Evolutionary conservation across 345 rosid species (phyloP).

Genomic region (Leavenworthia alabamica): DNA sequence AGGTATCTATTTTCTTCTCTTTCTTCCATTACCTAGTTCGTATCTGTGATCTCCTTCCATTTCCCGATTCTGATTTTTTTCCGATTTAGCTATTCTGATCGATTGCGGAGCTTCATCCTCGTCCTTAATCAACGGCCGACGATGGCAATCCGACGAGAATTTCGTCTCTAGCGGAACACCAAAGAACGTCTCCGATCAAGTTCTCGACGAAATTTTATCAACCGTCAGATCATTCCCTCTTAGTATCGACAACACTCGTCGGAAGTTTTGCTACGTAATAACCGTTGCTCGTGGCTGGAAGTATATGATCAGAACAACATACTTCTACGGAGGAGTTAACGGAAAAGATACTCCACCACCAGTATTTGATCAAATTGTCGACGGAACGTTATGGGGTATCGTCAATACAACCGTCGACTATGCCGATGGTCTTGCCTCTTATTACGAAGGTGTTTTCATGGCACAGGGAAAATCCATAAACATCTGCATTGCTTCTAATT

Average conservation of each 20-base stretch:
- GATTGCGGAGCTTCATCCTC: constrained; percentile 59
- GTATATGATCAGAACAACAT: constrained; percentile 66
- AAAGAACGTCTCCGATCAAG: constrained; percentile 35
- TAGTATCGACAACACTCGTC: constrained; percentile 22
- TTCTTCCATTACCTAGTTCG: not conserved
- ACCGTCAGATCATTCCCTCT: constrained; percentile 82
- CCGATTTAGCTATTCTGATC: constrained; percentile 43
- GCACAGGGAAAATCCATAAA: constrained; percentile 72
- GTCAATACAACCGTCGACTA: constrained; percentile 76
- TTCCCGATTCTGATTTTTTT: not conserved
- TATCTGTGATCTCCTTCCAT: not conserved
- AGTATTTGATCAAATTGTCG: constrained; percentile 86
- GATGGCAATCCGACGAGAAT: constrained; percentile 55
- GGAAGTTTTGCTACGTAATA: constrained; percentile 63
- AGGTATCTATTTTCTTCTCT: constrained; percentile 27
- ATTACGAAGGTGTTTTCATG: constrained; percentile 72
- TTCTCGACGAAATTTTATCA: constrained; percentile 33
- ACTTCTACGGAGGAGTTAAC: constrained; percentile 80
- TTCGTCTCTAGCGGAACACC: constrained; percentile 45
- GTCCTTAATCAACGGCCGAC: constrained; percentile 36
- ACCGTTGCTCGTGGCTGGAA: constrained; percentile 48
- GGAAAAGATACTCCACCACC: constrained; percentile 50
- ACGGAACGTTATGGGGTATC: constrained; percentile 72
- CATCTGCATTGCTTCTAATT: constrained; percentile 60
- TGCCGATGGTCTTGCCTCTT: constrained; percentile 41